Evolutionary conservation across 352 stramenopile species (phyloP), one percentile per base, ranked within the genome.

Genomic region (Phytophthora hybrid): DNA sequence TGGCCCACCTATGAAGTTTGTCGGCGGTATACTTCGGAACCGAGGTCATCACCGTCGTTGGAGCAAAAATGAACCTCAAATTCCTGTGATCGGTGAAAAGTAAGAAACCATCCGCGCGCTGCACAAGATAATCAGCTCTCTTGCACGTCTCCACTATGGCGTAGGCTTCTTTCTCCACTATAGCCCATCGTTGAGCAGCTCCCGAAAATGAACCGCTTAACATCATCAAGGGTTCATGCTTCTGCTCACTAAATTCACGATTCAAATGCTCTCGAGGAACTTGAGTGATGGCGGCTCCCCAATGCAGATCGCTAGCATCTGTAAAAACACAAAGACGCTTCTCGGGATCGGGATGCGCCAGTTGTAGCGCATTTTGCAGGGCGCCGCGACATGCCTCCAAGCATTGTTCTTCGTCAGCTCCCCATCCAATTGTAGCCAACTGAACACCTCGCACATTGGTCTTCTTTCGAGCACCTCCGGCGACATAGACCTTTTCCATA

Each of bases 161-260:
- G 63, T 63, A 72, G 0, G 64, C 70, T 54, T 77, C 58, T 39
- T 73, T 76, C 34, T 68, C 71, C 18, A 77, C 67, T 16, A 74
- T 59, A 10, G 41, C 59, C 71, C 64, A 77, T 29, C 58, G 49
- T 31, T 21, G 29, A 57, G 63, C 13, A 21, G 26, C 23, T 19
- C 56, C 55, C 26, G 57, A 44, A 61, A 76, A 47, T 34, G 23
- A 13, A 37, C 69, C 56, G 31, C 56, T 63, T 13, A 63, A 11
- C 37, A 63, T 53, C 37, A 63, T 54, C 18, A 63, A n/a, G 1
- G 56, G 56, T 37, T 63, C n/a, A 19, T 63, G 56, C 16, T 63
- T 14, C 31, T 63, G 56, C 10, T 63, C 56, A 53, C 34, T 53
- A 13, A 73, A 52, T 13, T 58, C 31, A 5, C 54, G n/a, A 21